Evolutionary conservation across 805 yeast genomes (phyloP).

Genomic region (Kazachstania psychrophila): DNA sequence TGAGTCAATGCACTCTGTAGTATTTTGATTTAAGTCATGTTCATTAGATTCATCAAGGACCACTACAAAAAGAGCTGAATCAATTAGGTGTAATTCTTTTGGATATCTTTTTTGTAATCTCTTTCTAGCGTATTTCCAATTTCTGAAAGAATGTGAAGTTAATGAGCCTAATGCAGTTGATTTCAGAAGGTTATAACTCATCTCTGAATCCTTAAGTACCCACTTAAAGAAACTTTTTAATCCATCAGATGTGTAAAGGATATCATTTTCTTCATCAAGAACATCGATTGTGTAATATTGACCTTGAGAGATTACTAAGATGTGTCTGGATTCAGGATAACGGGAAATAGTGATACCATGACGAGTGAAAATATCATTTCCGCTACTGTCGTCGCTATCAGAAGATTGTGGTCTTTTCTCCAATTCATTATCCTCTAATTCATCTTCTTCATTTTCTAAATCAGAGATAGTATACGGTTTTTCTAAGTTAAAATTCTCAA

Average conservation of each 20-base stretch:
- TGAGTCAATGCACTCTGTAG: not conserved
- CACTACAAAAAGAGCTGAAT: slow-evolving; percentile 69
- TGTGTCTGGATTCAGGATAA: slow-evolving; percentile 56
- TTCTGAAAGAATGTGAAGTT: slow-evolving; percentile 76
- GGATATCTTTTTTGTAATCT: slow-evolving; percentile 34
- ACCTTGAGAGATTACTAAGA: slow-evolving; percentile 66
- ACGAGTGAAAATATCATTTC: slow-evolving; percentile 13
- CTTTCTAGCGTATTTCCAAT: slow-evolving; percentile 71
- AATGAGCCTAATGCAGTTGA: slow-evolving; percentile 66
- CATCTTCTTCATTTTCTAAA: slow-evolving; percentile 17
- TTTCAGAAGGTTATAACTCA: slow-evolving; percentile 53
- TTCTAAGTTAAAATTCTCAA: slow-evolving; percentile 31
- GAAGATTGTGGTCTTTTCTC: not conserved
- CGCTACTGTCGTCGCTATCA: not conserved
- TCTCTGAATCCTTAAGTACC: slow-evolving; percentile 59
- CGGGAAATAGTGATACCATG: slow-evolving; percentile 68
- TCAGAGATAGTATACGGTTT: slow-evolving; percentile 38
- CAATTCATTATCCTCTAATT: slow-evolving; percentile 1
- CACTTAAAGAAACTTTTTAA: slow-evolving; percentile 55
- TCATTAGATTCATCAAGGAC: slow-evolving; percentile 65
- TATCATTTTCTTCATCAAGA: slow-evolving; percentile 54
- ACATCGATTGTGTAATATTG: slow-evolving; percentile 87
- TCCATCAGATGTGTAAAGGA: slow-evolving; percentile 58
- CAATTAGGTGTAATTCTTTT: slow-evolving; percentile 40
- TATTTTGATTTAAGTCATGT: not conserved